Conservation (phyloP, 768 basidiomycete genomes). For the Stropharia rugosoannulata region DNA sequence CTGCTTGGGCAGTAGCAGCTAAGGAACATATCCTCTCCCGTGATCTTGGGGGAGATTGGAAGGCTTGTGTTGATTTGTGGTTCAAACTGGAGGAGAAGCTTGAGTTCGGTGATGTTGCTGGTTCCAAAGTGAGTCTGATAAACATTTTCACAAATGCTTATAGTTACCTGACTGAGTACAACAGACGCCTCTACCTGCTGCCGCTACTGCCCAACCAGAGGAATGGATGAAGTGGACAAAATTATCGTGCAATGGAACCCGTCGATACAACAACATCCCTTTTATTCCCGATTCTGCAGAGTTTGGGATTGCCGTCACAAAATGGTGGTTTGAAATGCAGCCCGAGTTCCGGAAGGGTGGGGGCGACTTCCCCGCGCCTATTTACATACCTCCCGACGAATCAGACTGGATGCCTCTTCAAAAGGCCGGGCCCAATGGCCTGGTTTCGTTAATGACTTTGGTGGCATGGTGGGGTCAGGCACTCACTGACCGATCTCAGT, state of each 20-base stretch:
- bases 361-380: neutral
- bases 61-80: conserved; percentile 5
- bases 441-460: conserved; percentile 7
- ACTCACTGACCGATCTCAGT: neutral
- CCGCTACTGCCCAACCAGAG: neutral
- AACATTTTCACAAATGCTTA: neutral
- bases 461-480: conserved; percentile 13
- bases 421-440: conserved; percentile 8
- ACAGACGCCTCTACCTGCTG: neutral
- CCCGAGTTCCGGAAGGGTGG: conserved; percentile 2
- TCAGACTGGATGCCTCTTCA: conserved; percentile 7
- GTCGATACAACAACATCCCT: conserved; percentile 1
- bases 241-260: neutral
- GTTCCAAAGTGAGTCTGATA: conserved; percentile 1
- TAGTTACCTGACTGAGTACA: neutral
- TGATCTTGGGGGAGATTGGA: conserved; percentile 9
- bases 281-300: conserved; percentile 5
- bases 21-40: neutral
- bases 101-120: conserved; percentile 3
- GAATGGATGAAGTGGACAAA: conserved; percentile 9
- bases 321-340: conserved; percentile 14
- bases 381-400: neutral
- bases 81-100: conserved; percentile 6
- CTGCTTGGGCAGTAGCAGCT: neutral
- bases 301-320: conserved; percentile 3